Conservation (phyloP, 1,139 yeast genomes). For the Hanseniaspora uvarum region DNA sequence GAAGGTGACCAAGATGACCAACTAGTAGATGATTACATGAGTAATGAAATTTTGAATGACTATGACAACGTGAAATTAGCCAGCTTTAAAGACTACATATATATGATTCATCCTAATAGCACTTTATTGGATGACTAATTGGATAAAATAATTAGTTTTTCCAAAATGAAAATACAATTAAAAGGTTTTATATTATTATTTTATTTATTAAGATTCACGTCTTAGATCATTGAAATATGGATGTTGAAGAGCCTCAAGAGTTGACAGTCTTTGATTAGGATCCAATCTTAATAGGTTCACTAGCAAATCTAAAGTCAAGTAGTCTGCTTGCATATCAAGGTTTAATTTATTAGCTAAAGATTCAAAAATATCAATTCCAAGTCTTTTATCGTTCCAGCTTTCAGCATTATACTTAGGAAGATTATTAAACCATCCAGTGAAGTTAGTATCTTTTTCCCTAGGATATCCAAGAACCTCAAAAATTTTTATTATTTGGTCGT, state of each 20-base stretch:
- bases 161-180: no score
- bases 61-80: constrained; percentile 17
- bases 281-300: constrained; percentile 74
- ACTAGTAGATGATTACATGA: constrained; percentile 26
- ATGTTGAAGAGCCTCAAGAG: constrained; percentile 85
- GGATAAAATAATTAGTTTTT: background rate
- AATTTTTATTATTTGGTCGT: constrained; percentile 80
- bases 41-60: constrained; percentile 27
- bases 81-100: constrained; percentile 36
- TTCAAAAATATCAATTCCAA: constrained; percentile 36
- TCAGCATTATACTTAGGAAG: constrained; percentile 77
- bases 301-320: constrained; percentile 68
- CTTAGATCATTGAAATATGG: constrained; percentile 82
- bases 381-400: constrained; percentile 62
- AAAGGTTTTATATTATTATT: no score
- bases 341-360: constrained; percentile 49
- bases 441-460: constrained; percentile 36
- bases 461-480: constrained; percentile 96
- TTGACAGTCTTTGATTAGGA: constrained; percentile 84
- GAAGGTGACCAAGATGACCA: constrained; percentile 29
- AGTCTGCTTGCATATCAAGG: constrained; percentile 55
- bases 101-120: constrained; percentile 85
- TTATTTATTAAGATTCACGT: background rate
- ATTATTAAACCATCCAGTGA: constrained; percentile 88
- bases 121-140: constrained; percentile 57